Conservation (phyloP, 2,329 filamentous ascomycete species). For the Trichophyton rubrum region DNA sequence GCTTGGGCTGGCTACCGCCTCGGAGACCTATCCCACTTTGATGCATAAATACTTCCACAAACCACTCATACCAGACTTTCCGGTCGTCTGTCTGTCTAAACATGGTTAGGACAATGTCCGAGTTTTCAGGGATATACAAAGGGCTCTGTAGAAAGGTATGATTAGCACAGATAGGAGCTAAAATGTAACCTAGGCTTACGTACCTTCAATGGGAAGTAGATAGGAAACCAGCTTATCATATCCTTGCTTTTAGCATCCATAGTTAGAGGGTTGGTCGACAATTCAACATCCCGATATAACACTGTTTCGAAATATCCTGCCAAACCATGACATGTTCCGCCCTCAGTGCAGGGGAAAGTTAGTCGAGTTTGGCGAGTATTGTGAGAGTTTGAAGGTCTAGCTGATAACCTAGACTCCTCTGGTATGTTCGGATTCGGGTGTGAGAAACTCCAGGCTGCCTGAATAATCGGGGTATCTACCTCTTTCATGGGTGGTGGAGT, state of each 20-base stretch:
- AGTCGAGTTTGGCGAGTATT: constrained; percentile 71
- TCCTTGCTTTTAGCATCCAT: constrained; percentile 89
- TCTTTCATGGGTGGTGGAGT: constrained; percentile 23
- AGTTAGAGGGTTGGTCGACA: constrained; percentile 83
- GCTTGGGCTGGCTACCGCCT: constrained; percentile 2
- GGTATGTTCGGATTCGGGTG: constrained; percentile 31
- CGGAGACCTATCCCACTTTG: constrained; percentile 15
- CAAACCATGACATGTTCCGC: constrained; percentile 79
- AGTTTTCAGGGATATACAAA: constrained; percentile 69
- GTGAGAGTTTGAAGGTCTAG: constrained; percentile 68
- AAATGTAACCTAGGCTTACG: constrained; percentile 17
- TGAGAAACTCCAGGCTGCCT: constrained; percentile 35
- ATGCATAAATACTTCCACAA: constrained; percentile 64
- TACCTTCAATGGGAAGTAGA: constrained; percentile 93
- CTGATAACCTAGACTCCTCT: constrained; percentile 20
- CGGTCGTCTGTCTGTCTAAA: constrained; percentile 91
- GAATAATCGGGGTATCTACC: constrained; percentile 27
- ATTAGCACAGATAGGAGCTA: neutral
- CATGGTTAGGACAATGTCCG: constrained; percentile 82
- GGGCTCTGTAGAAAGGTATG: constrained; percentile 49
- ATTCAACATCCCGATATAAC: constrained; percentile 73
- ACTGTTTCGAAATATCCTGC: constrained; percentile 95
- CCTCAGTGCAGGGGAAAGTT: constrained; percentile 62
- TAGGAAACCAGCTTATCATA: constrained; percentile 99
- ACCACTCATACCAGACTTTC: constrained; percentile 98